These are phyloP conservation scores for Aspergillus sp. DNA, from an alignment of 2,329 filamentous ascomycete species.

Conservation along the genomic window DNA sequence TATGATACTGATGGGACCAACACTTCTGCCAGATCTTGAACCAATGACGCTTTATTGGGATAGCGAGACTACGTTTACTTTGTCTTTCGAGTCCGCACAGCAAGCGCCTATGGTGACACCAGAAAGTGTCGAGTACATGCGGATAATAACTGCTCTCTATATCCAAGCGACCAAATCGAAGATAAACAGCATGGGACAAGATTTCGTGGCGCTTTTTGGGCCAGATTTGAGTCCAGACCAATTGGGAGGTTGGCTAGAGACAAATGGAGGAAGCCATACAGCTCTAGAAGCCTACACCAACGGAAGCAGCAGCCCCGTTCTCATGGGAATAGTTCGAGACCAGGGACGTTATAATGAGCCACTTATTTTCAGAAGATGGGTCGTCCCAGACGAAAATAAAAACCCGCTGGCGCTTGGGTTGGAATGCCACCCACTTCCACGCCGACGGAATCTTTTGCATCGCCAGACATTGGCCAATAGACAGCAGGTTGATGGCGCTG, in stretches of 20 bases:
- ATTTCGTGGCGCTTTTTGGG: conserved; percentile 24
- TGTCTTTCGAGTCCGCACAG: conserved; percentile 13
- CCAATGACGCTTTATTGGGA: conserved; percentile 26
- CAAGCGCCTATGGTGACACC: conserved; percentile 4
- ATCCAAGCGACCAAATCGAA: conserved; percentile 18
- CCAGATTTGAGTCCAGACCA: conserved; percentile 13
- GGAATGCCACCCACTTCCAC: conserved; percentile 22
- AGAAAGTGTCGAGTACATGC: conserved; percentile 21
- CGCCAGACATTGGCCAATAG: conserved; percentile 5
- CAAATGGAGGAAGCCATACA: conserved; percentile 15
- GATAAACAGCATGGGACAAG: conserved; percentile 4
- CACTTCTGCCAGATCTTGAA: conserved; percentile 9
- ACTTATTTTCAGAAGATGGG: conserved; percentile 21
- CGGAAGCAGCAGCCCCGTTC: neutral
- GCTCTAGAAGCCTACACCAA: conserved; percentile 17
- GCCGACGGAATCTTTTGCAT: conserved; percentile 23
- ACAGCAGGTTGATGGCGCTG: neutral
- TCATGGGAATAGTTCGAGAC: conserved; percentile 24
- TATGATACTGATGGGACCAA: conserved; percentile 18
- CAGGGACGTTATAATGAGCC: conserved; percentile 17
- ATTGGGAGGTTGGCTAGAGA: conserved; percentile 16
- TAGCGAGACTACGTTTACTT: conserved; percentile 12
- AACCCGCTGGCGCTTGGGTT: conserved; percentile 11
- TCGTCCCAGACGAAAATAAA: conserved; percentile 3
- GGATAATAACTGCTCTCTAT: conserved; percentile 27